These are phyloP conservation scores for Fusarium coffeatum DNA, from an alignment of 2,329 filamentous ascomycete species.

Conservation along the genomic window DNA sequence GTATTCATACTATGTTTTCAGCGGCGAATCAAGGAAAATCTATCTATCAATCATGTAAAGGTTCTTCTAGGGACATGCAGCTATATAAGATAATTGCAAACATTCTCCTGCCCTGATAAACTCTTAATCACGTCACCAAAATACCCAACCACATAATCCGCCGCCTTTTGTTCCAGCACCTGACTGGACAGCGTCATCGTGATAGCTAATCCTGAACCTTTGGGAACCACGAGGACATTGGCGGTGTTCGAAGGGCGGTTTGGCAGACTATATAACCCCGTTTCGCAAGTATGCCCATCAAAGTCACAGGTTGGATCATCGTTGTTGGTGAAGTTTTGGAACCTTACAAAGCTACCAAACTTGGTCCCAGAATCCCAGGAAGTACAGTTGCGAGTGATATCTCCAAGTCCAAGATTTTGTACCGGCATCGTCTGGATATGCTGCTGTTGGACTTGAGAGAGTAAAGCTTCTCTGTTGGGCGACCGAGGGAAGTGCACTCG, in stretches of 20 bases:
- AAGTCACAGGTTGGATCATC: slow-evolving; percentile 4
- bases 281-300: not conserved
- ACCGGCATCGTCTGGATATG: slow-evolving; percentile 5
- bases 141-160: not conserved
- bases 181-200: slow-evolving; percentile 2
- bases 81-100: not conserved
- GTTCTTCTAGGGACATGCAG: not conserved
- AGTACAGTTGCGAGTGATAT: not conserved
- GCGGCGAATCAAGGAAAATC: too few species aligned
- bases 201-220: not conserved
- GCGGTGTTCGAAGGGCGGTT: not conserved
- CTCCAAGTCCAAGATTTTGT: not conserved
- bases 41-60: too few species aligned
- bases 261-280: slow-evolving; percentile 1
- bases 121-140: not conserved
- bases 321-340: slow-evolving; percentile 13
- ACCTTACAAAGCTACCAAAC: slow-evolving; percentile 6
- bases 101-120: not conserved
- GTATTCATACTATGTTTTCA: too few species aligned
- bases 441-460: not conserved
- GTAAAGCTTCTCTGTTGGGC: not conserved
- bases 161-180: not conserved
- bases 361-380: not conserved
- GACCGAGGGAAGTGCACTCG: not conserved
- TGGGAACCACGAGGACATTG: slow-evolving; percentile 8